Evolutionary conservation across 2,329 filamentous ascomycete genomes (phyloP), one percentile per base, ranked within the genome.

Genomic region (Epichloe sylvatica): DNA sequence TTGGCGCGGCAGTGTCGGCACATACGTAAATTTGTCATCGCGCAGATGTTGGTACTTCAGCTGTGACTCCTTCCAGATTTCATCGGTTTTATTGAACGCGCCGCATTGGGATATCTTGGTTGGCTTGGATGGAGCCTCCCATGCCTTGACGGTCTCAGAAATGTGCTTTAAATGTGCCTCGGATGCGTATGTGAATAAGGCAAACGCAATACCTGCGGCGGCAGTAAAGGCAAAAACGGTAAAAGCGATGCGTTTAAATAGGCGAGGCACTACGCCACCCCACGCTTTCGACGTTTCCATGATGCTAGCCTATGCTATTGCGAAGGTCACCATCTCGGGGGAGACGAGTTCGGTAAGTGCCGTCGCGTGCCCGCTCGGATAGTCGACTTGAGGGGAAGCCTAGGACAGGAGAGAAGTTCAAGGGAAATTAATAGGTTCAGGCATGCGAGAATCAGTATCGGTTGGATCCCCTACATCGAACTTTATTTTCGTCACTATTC

Each of bases 1-100:
- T 25, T 25, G 19, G 12, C 15, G 7, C 33, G 5, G 19, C 17
- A n/a, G 21, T 37, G 38, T 15, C 13, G 15, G 38, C 8, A 38
- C 59, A 17, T 61, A 64, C 62, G 62, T 64, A 33, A 64, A 64
- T 51, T 62, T 63, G 38, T 64, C 60, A 7, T 63, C 57, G 7
- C 49, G 38, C 15, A 63, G 45, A 8, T 57, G 46, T 3, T 51
- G 51, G 41, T 58, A 64, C 45, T 61, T 64, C 15, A 53, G 37
- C 15, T 56, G 47, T 3, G 59, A 54, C 25, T 35, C 43, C 3
- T 56, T 50, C 60, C 59, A 60, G 25, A 54, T 51, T 3, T 56
- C 52, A 23, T 48, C 38, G 15, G 37, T 41, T 11, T 43, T 37
- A 17, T 30, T n/a, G 34, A 50, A 52, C 3, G 8, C 36, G 23